phyloP scores from a whole-genome alignment of 441 rosid genomes.

The Erodium moschatum region DNA sequence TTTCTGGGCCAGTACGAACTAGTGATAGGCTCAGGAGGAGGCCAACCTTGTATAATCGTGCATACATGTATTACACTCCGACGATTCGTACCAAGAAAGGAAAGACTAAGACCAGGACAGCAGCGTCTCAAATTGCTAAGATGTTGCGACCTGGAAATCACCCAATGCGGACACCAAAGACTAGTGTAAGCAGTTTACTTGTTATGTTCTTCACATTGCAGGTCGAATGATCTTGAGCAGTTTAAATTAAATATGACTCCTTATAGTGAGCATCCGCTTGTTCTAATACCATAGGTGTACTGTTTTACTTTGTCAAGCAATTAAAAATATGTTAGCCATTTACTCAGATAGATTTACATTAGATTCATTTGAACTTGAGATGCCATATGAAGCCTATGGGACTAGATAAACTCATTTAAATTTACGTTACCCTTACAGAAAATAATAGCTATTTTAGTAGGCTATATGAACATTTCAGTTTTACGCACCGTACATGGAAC shows the following conservation, averaged over 20 bases:
- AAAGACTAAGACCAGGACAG: constrained; percentile 77
- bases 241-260: not conserved
- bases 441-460: not conserved
- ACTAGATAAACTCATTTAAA: not conserved
- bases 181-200: constrained; percentile 39
- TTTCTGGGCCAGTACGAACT: constrained; percentile 71
- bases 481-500: not conserved
- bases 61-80: constrained; percentile 56
- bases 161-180: constrained; percentile 41
- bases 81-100: constrained; percentile 53
- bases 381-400: not conserved
- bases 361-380: not conserved
- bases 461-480: not conserved
- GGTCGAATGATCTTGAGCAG: not conserved
- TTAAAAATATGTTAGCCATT: not conserved
- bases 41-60: constrained; percentile 58
- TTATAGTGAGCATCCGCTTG: not conserved
- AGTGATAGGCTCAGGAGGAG: constrained; percentile 91
- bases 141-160: constrained; percentile 62
- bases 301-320: not conserved
- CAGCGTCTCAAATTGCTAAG: constrained; percentile 88
- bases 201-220: not conserved
- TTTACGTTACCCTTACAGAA: not conserved
- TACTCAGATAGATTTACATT: too few relatives aligned
- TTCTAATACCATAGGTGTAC: not conserved